phyloP scores from a whole-genome alignment of 768 basidiomycete genomes.

The Nidularia sp. region DNA sequence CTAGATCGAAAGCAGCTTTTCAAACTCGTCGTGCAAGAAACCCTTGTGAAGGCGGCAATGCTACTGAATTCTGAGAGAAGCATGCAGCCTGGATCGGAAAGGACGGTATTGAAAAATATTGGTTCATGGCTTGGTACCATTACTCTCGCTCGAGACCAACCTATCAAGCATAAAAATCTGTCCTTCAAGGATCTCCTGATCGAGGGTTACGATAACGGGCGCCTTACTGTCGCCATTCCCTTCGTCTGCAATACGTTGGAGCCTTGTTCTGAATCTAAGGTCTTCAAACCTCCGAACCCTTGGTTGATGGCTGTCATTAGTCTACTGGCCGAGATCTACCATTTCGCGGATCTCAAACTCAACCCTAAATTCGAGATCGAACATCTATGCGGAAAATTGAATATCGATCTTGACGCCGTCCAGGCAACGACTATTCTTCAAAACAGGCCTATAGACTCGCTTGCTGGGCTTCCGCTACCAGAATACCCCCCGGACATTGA shows the following conservation, averaged over 20 bases:
- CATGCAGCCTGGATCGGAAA: conserved; percentile 79
- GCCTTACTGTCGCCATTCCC: conserved; percentile 90
- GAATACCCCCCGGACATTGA: conserved; percentile 83
- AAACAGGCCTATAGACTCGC: conserved; percentile 64
- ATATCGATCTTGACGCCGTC: conserved; percentile 80
- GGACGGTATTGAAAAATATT: conserved; percentile 87
- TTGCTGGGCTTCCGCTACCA: conserved; percentile 60
- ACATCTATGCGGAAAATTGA: conserved; percentile 88
- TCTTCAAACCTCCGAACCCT: conserved; percentile 96
- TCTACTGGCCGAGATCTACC: conserved; percentile 92
- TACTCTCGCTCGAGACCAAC: conserved; percentile 88
- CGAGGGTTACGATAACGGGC: conserved; percentile 90
- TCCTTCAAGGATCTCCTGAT: conserved; percentile 97
- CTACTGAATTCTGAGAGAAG: conserved; percentile 92
- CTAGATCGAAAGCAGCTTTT: conserved; percentile 64
- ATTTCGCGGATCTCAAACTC: conserved; percentile 92
- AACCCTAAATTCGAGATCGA: conserved; percentile 99
- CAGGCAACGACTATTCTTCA: conserved; percentile 83
- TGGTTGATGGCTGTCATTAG: conserved; percentile 97
- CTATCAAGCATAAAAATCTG: conserved; percentile 89
- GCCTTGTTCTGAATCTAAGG: conserved; percentile 82
- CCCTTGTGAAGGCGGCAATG: conserved; percentile 78
- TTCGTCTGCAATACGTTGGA: conserved; percentile 98
- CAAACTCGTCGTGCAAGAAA: conserved; percentile 89
- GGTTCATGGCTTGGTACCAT: conserved; percentile 93